These are phyloP conservation scores for Rhodocollybia butyracea DNA, from an alignment of 768 basidiomycete genomes.

Conservation along the genomic window DNA sequence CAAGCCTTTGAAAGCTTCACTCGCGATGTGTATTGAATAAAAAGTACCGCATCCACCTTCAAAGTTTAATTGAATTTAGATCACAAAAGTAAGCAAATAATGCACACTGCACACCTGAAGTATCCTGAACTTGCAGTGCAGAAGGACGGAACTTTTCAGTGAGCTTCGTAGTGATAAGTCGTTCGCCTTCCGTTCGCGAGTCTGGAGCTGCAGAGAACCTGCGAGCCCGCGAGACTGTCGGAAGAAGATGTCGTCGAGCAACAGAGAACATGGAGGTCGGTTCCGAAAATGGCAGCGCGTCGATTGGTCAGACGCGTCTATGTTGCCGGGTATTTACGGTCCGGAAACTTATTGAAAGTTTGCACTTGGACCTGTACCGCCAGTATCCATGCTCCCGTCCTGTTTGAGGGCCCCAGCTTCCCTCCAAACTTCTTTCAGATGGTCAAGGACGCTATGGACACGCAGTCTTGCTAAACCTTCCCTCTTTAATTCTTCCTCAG, in stretches of 20 bases:
- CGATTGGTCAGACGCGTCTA: slow-evolving; percentile 11
- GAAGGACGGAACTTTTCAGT: slow-evolving; percentile 73
- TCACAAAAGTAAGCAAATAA: slow-evolving; percentile 3
- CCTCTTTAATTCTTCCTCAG: not conserved
- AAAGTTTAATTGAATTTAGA: slow-evolving; percentile 5
- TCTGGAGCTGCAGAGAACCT: slow-evolving; percentile 21
- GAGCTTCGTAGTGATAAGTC: slow-evolving; percentile 68
- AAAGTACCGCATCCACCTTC: slow-evolving; percentile 96
- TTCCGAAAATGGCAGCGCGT: not conserved
- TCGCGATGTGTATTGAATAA: slow-evolving; percentile 88
- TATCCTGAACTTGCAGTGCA: slow-evolving; percentile 83
- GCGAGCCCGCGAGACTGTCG: slow-evolving; percentile 21
- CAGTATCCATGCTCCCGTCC: slow-evolving; percentile 9
- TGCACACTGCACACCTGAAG: slow-evolving; percentile 72
- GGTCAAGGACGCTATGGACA: not conserved
- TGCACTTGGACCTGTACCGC: not conserved
- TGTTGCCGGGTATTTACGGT: not conserved
- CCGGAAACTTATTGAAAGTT: not conserved
- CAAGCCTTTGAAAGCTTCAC: slow-evolving; percentile 81
- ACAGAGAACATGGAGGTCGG: slow-evolving; percentile 28
- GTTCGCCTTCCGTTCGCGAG: slow-evolving; percentile 53
- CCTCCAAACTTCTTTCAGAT: not conserved
- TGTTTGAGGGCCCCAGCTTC: slow-evolving; percentile 4
- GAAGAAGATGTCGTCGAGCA: slow-evolving; percentile 31
- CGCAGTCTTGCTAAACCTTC: not conserved